Base-by-base conservation (phyloP, 1,139 yeast genomes). In the Debaryomycetaceae sp. region DNA sequence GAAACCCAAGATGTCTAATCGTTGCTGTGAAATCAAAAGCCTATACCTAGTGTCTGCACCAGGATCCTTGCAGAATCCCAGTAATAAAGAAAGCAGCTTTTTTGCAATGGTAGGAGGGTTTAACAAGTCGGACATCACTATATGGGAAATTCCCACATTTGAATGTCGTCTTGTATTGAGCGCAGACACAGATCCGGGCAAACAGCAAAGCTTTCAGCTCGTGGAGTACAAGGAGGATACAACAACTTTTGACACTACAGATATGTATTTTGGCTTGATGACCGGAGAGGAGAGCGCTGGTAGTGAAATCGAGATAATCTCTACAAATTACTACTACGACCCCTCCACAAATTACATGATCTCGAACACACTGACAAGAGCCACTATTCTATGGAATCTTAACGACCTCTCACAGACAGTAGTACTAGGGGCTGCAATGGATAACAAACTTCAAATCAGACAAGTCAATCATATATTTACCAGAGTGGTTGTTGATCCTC, bases 111-210 rank as follows among this genome's bases (percentile, higher is more conserved):
- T 49, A 14, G 48, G 56, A 7, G 96, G 95, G 0, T 77, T 81
- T 23, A 72, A 76, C 1, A 75, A 73, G 6, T 65, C 81, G 0
- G 85, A 84, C 50, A 72, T 85, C 7, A 76, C 87, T 0, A 72
- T 88, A 0, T 88, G 96, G 96, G 95, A 87, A 57, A 68, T 88
- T 8, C 83, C 88, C 17, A 72, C 75, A 29, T 68, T 81, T 38
- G 81, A 78, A 42, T 87, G 96, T 53, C 70, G 78, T 37, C 82
- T 80, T 53, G 76, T 85, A 0, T 68, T 77, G 35, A 63, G 75
- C 20, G 61, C 75, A 2, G 24, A 37, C 6, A 36, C 41, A 14
- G 63, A 69, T 1, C 52, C 57, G 2, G 62, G 56, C 1, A 54
- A 55, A 6, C 66, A 72, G 31, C 8, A 7, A 27, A 4, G 31